phyloP scores from a whole-genome alignment of 352 stramenopile species.

The Globisporangium uncinulatum region DNA sequence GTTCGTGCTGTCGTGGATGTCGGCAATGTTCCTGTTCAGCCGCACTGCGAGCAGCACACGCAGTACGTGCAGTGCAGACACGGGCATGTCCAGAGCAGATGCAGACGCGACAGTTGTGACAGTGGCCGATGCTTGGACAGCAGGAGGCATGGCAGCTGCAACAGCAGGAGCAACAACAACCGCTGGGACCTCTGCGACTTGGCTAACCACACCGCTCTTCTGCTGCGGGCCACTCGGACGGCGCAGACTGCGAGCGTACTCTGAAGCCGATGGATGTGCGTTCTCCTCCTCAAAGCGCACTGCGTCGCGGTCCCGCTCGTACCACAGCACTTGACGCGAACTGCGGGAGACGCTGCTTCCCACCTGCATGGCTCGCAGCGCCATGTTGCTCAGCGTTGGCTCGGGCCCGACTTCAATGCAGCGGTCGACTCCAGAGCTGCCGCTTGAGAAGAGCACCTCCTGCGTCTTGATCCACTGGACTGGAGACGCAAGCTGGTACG shows the following conservation, averaged over 20 bases:
- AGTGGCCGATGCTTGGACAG: neutral
- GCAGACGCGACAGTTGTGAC: neutral
- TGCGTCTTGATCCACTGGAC: constrained; percentile 90
- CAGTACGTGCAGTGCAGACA: constrained; percentile 64
- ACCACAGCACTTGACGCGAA: constrained; percentile 72
- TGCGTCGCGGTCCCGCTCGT: constrained; percentile 73
- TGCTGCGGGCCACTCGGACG: neutral
- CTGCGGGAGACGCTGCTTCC: constrained; percentile 46
- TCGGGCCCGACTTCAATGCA: constrained; percentile 83
- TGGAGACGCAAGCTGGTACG: constrained; percentile 86
- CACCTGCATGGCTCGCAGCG: constrained; percentile 60
- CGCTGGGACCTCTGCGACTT: neutral
- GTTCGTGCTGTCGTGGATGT: constrained; percentile 67
- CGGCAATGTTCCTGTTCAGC: constrained; percentile 65
- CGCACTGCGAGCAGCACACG: constrained; percentile 66
- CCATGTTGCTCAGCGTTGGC: constrained; percentile 83
- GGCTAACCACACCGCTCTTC: neutral
- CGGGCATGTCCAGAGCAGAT: constrained; percentile 41
- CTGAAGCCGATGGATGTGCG: constrained; percentile 53
- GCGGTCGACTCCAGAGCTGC: constrained; percentile 33
- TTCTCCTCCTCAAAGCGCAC: constrained; percentile 77
- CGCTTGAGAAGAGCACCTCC: constrained; percentile 53
- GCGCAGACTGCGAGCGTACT: constrained; percentile 33
- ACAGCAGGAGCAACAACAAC: constrained; percentile 8
- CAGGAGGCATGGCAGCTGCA: constrained; percentile 20